phyloP scores from a whole-genome alignment of 2,329 filamentous ascomycete genomes.

The Fusarium caatingaense region DNA sequence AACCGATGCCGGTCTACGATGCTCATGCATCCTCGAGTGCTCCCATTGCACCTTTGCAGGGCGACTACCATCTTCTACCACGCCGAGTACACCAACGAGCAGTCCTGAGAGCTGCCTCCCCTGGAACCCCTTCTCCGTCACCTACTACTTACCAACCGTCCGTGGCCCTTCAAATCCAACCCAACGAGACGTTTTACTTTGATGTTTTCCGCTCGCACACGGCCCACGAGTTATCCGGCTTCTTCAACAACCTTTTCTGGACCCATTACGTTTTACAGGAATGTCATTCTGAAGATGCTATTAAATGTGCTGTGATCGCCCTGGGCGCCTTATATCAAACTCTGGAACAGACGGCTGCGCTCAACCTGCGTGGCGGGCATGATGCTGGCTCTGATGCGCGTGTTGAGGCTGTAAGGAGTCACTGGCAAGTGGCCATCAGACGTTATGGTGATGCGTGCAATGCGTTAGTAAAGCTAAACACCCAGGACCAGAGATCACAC shows the following conservation, averaged over 20 bases:
- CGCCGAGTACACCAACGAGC: conserved; percentile 46
- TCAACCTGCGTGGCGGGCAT: conserved; percentile 52
- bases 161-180: conserved; percentile 58
- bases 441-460: conserved; percentile 69
- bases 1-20: conserved; percentile 50
- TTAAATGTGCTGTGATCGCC: conserved; percentile 74
- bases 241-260: conserved; percentile 76
- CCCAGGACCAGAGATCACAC: conserved; percentile 59
- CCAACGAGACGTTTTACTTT: conserved; percentile 69
- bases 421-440: conserved; percentile 70
- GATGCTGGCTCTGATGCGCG: conserved; percentile 27
- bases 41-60: conserved; percentile 32
- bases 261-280: conserved; percentile 70
- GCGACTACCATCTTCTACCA: conserved; percentile 48
- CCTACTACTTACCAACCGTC: conserved; percentile 58
- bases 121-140: conserved; percentile 44
- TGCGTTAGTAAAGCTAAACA: conserved; percentile 59
- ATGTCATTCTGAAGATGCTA: conserved; percentile 70
- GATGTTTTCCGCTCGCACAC: conserved; percentile 71
- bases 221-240: conserved; percentile 72
- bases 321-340: conserved; percentile 76
- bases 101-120: conserved; percentile 32
- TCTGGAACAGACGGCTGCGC: conserved; percentile 67
- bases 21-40: conserved; percentile 30
- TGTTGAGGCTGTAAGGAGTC: conserved; percentile 54